Percentiles rank a stretch among this genome's conserved stretches.
Conservation (phyloP, 2,329 filamentous ascomycete species). For the Claviceps spartinae region DNA sequence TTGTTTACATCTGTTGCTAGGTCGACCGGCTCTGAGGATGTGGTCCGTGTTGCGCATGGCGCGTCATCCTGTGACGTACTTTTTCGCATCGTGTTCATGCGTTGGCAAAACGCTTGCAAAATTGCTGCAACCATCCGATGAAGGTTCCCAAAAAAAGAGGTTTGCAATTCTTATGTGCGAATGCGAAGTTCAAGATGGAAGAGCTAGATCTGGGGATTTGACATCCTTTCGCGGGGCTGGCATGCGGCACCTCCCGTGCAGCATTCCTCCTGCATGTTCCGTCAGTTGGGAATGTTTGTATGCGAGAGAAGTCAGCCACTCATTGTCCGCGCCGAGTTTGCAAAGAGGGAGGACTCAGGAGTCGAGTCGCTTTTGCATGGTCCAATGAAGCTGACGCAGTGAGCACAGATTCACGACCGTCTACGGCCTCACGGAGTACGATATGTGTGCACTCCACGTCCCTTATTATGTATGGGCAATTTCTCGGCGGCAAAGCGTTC, state of each 20-base stretch:
- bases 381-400: not conserved
- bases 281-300: conserved; percentile 1
- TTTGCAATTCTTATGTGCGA: not conserved
- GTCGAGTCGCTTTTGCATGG: too few relatives aligned
- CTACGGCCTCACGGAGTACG: not conserved
- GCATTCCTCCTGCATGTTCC: not conserved
- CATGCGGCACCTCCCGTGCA: conserved; percentile 2
- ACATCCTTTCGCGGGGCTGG: conserved; percentile 1
- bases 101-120: not conserved
- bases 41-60: not conserved
- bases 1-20: conserved; percentile 24
- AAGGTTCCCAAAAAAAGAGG: too few relatives aligned
- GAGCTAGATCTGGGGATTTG: not conserved
- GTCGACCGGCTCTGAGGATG: conserved; percentile 12
- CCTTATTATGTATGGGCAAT: too few relatives aligned
- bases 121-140: not conserved
- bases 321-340: too few relatives aligned
- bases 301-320: not conserved
- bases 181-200: not conserved
- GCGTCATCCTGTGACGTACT: not conserved
- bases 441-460: too few relatives aligned
- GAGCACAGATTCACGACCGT: not conserved
- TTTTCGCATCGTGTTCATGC: not conserved
- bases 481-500: too few relatives aligned
- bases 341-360: too few relatives aligned